Evolutionary conservation across 139 green algal genomes (phyloP), one percentile per base, ranked within the genome.

Genomic region (Volvox africanus): DNA sequence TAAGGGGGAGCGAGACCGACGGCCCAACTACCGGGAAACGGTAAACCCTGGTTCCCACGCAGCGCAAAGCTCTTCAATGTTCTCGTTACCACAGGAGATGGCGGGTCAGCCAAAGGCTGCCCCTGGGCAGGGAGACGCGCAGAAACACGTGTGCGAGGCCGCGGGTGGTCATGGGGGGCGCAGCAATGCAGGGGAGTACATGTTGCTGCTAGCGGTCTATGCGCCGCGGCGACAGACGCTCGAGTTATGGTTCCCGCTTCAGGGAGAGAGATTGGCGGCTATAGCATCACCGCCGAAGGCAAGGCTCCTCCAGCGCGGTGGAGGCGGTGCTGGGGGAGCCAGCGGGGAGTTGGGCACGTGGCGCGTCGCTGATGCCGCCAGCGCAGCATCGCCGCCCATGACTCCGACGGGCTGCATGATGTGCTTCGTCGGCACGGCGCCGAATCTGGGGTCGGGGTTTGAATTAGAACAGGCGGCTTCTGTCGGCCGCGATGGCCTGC

Each of bases 201-300:
- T 76, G 18, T 77, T 92, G 61, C 86, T 95, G 61, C 92, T 97
- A 0, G 93, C 94, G 17, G 65, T 96, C 12, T 94, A 94, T 65
- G 95, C 95, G 1, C 95, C 95, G 1, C 92, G 92, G 16, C 80
- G 93, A 0, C 86, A 93, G 20, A 87, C 89, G 2, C 67, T 96
- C 24, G 94, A 96, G 84, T 61, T 91, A 28, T 91, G 87, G 87
- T 73, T 65, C 12, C 77, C 87, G 36, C 65, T 91, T 78, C 81
- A 68, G 22, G 86, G 90, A 24, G n/a, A 82, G 24, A 69, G 86
- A 0, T 32, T 90, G 30, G 86, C 71, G 55, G 86, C 73, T 14
- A 30, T 69, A 19, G 30, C 50, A 55, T 69, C 37, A 44, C 86
- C 86, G 50, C 86, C 28, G n/a, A 77, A 61, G 1, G 71, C 50